Evolutionary conservation across 441 rosid species (phyloP).

Genomic region (Adansonia grandidieri): DNA sequence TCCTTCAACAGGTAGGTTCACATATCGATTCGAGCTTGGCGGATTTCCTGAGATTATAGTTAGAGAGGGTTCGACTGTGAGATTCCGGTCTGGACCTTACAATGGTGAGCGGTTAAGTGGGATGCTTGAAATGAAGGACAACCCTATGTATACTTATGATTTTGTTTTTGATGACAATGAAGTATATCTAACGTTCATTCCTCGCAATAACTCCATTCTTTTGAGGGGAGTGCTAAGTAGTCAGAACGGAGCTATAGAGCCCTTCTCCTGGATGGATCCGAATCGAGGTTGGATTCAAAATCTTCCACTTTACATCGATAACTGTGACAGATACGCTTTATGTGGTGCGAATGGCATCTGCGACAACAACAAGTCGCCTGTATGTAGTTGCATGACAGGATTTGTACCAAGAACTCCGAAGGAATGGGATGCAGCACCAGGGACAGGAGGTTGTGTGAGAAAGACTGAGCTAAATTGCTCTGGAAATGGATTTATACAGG

Average conservation of each 20-base stretch:
- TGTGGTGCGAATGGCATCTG: slow-evolving; percentile 29
- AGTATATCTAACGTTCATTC: neutral
- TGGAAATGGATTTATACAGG: slow-evolving; percentile 33
- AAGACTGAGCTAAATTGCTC: slow-evolving; percentile 18
- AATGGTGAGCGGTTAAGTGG: slow-evolving; percentile 33
- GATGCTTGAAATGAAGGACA: neutral
- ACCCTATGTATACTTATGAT: slow-evolving; percentile 1
- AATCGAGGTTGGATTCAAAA: neutral
- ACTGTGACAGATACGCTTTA: slow-evolving; percentile 27
- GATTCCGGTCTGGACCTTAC: slow-evolving; percentile 31
- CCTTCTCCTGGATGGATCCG: slow-evolving; percentile 17
- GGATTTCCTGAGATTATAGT: neutral
- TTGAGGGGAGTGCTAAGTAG: neutral
- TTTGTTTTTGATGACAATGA: neutral
- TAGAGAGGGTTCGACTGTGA: neutral
- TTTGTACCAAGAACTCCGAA: slow-evolving; percentile 31
- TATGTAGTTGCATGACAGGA: slow-evolving; percentile 35
- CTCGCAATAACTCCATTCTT: neutral
- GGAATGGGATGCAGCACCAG: slow-evolving; percentile 31
- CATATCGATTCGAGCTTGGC: slow-evolving; percentile 9
- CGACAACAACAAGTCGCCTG: slow-evolving; percentile 9
- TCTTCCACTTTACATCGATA: slow-evolving; percentile 18
- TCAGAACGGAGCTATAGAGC: neutral
- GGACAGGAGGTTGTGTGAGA: slow-evolving; percentile 37
- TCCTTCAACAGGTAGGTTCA: slow-evolving; percentile 33